Percentiles rank a stretch among this genome's conserved stretches.
phyloP scores from a whole-genome alignment of 1,139 yeast genomes.

The Protomyces inouyei region DNA sequence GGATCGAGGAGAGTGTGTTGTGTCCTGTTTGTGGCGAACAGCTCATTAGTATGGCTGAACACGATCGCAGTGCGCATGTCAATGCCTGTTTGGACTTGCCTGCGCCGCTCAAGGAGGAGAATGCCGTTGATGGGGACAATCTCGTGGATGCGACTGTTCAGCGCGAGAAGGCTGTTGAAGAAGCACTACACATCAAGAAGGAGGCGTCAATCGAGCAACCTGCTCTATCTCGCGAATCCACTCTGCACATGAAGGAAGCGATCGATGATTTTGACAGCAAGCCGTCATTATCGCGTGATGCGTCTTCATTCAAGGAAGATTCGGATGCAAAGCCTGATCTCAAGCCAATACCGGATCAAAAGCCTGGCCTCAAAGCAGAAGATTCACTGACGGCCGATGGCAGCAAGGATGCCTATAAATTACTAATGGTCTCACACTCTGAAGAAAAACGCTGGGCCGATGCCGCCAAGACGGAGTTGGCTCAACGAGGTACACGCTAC shows the following conservation, averaged over 20 bases:
- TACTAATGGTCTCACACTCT: slow-evolving; percentile 15
- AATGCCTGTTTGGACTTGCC: slow-evolving; percentile 23
- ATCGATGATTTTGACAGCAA: not conserved
- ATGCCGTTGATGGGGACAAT: slow-evolving; percentile 9
- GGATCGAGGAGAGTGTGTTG: slow-evolving; percentile 9
- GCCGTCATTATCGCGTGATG: slow-evolving; percentile 1
- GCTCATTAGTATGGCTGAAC: slow-evolving; percentile 12
- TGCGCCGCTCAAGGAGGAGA: slow-evolving; percentile 9
- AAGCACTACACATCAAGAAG: slow-evolving; percentile 3
- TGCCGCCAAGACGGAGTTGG: slow-evolving; percentile 12
- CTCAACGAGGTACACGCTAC: slow-evolving; percentile 26
- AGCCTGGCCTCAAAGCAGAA: slow-evolving; percentile 1
- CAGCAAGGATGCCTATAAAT: slow-evolving; percentile 6
- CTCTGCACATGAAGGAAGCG: slow-evolving; percentile 1
- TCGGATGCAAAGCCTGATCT: not conserved
- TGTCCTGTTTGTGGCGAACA: slow-evolving; percentile 20
- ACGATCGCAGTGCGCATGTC: slow-evolving; percentile 27
- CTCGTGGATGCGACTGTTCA: slow-evolving; percentile 17
- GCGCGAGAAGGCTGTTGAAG: not conserved
- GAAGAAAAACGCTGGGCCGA: slow-evolving; percentile 28
- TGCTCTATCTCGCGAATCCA: slow-evolving; percentile 4
- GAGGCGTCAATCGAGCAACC: not conserved
- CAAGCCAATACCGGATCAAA: not conserved
- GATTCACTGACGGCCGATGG: not conserved
- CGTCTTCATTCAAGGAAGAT: not conserved